Conservation (phyloP, 2,329 filamentous ascomycete species). For the Emergomyces africanus region DNA sequence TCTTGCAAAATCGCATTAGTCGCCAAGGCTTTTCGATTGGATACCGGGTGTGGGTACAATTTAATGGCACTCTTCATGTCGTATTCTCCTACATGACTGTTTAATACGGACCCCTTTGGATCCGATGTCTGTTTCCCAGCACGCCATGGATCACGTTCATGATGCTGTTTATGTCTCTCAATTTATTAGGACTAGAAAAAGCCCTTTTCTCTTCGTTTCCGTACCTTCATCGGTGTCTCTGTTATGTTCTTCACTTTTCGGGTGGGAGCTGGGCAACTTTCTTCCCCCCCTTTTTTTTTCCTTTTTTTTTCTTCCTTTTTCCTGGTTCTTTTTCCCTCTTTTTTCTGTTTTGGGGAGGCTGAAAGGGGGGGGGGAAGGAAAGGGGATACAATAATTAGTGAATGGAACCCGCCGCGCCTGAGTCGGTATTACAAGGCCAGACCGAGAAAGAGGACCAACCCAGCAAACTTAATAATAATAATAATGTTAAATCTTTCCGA, state of each 20-base stretch:
- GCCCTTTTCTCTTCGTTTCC: background rate
- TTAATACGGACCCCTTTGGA: background rate
- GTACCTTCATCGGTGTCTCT: no score
- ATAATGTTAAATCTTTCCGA: no score
- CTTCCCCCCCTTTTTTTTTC: no score
- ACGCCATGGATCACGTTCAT: background rate
- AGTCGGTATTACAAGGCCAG: background rate
- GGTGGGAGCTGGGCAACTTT: no score
- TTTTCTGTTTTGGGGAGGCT: no score
- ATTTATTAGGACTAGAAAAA: background rate
- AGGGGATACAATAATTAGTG: no score
- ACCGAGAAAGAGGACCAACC: background rate
- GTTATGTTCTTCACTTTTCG: no score
- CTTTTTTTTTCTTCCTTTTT: no score
- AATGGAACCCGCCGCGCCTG: no score
- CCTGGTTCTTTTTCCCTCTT: no score
- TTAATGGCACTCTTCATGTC: background rate
- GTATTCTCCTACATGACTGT: background rate
- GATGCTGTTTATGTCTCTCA: background rate
- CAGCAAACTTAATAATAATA: background rate
- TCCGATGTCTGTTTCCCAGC: background rate
- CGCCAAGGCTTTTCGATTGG: slow-evolving; percentile 64
- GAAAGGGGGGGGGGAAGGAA: no score
- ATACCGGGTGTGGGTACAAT: slow-evolving; percentile 1
- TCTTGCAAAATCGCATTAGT: slow-evolving; percentile 97